Conservation (phyloP, 1,139 yeast species). For the Saccharomyces hybrid region DNA sequence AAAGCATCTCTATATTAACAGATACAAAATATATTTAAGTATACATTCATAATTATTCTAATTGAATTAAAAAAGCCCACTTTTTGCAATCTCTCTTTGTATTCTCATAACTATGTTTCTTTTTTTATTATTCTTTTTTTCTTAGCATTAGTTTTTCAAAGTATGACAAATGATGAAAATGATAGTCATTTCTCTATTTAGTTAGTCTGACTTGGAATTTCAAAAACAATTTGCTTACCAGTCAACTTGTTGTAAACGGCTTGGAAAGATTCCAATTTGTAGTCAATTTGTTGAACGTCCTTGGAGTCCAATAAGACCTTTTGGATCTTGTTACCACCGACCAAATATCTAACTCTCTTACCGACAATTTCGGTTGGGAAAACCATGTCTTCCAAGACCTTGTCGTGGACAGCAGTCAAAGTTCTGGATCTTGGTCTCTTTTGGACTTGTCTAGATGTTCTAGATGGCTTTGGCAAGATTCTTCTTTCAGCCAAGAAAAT, state of each 20-base stretch:
- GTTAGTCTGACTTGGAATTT: constrained; percentile 78
- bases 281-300: constrained; percentile 95
- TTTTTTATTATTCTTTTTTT: not conserved
- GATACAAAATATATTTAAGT: not conserved
- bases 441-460: constrained; percentile 86
- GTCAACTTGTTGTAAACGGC: constrained; percentile 97
- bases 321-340: constrained; percentile 98
- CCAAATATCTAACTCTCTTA: constrained; percentile 98
- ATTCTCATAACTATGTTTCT: not conserved
- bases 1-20: not conserved
- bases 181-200: constrained; percentile 31
- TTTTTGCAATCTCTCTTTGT: not conserved
- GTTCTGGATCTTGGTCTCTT: constrained; percentile 99
- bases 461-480: constrained; percentile 93
- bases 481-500: constrained; percentile 99
- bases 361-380: constrained; percentile 99
- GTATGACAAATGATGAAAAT: not conserved
- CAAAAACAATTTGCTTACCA: constrained; percentile 98
- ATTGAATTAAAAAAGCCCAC: not conserved
- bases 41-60: not conserved
- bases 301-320: constrained; percentile 96
- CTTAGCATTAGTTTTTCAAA: not conserved
- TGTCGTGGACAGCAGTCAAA: constrained; percentile 96
- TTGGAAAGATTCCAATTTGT: constrained; percentile 99
- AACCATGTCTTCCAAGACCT: constrained; percentile 96